These are phyloP conservation scores for Metarhizium guizhouense DNA, from an alignment of 2,329 filamentous ascomycete genomes.

Conservation along the genomic window DNA sequence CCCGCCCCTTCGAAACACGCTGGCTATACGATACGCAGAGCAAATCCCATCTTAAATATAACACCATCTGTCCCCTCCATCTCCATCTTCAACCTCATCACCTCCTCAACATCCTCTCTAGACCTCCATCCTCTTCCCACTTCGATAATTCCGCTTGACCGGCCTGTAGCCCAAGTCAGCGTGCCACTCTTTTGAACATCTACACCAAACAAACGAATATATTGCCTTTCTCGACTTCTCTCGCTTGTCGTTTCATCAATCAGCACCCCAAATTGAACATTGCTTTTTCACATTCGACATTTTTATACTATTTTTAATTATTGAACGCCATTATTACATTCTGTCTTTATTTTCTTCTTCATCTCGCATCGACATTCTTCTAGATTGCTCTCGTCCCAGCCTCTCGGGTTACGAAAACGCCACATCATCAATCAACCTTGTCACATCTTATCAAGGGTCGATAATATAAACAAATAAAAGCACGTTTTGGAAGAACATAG, in stretches of 20 bases:
- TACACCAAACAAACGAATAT: neutral
- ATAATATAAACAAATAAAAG: neutral
- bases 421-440: neutral
- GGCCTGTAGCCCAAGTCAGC: neutral
- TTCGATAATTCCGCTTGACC: conserved; percentile 1
- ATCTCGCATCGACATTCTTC: neutral
- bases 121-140: neutral
- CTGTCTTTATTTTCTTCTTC: neutral
- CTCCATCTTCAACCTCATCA: neutral
- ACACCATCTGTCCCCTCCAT: neutral
- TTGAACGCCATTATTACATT: neutral
- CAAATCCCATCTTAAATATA: neutral
- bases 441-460: neutral
- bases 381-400: neutral
- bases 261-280: neutral
- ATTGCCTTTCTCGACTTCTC: neutral
- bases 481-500: neutral
- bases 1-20: neutral
- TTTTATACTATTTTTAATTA: neutral
- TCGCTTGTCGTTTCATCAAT: neutral
- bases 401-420: neutral
- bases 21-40: neutral
- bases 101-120: neutral
- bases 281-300: neutral
- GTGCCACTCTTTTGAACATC: conserved; percentile 5